Evolutionary conservation across 2,329 filamentous ascomycete species (phyloP), one percentile per base, ranked within the genome.

Genomic region (Aspergillus sp.): DNA sequence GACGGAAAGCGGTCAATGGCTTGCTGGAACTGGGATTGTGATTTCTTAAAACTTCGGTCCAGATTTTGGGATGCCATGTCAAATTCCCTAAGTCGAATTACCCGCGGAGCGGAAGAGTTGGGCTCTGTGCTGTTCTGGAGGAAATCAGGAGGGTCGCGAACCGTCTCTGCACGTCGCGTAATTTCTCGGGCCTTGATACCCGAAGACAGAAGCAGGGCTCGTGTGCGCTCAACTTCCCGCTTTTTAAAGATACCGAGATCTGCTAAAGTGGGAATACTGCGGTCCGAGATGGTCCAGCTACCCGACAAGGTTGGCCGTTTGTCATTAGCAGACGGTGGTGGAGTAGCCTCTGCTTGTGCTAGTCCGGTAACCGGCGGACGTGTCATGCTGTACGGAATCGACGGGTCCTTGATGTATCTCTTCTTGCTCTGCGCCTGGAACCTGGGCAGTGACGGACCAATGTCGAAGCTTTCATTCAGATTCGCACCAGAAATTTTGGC

Each of bases 141-240:
- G 43, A 72, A 69, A 2, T 59, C 57, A 4, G 68, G 61, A 27
- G 61, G 58, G 26, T 58, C 58, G 19, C 66, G 66, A 19, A 62
- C 49, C 33, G 74, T 73, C 40, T 82, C 69, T 3, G 85, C 82
- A 41, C 84, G 79, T 3, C 82, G 78, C 29, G 76, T 75, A 46
- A 96, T 86, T 60, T 93, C 87, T 58, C 82, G 82, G 0, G 91
- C 90, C 68, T 94, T 94, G 60, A 96, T 83, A n/a, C 89, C 90
- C 0, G 88, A 88, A 52, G 83, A 86, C 26, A 94, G 73, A 36
- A 95, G 79, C 6, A 94, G 74, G 0, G 88, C 80, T 48, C 82
- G 79, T 2, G 90, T 76, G n/a, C 88, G 82, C 10, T 86, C 85
- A 45, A 94, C 78, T 56, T 96, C 91, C n/a, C 80, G 79, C 56